Percentiles rank a stretch among this genome's conserved stretches.
These are phyloP conservation scores for Alopecurus myosuroides DNA, from an alignment of 176 grass and related monocot genomes.

Conservation along the genomic window DNA sequence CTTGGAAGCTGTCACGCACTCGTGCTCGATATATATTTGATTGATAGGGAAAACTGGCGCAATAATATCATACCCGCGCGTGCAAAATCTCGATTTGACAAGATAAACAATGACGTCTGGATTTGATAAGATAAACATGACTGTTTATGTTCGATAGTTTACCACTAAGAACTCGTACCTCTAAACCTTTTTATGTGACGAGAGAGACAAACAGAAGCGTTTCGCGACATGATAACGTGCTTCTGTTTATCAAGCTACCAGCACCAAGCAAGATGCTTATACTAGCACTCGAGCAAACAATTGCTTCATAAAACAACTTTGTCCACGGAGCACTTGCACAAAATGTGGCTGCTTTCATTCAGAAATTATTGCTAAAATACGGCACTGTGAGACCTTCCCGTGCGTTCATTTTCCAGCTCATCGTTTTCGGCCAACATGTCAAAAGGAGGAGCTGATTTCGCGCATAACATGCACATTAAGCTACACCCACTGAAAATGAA, in stretches of 20 bases:
- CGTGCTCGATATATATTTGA: neutral
- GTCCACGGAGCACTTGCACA: neutral
- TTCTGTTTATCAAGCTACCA: neutral
- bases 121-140: no score
- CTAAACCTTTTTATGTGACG: no score
- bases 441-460: slow-evolving; percentile 18
- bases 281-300: neutral
- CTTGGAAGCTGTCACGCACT: neutral
- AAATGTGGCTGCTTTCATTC: neutral
- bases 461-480: neutral
- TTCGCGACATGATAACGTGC: no score
- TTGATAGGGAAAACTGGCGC: neutral
- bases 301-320: neutral
- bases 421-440: neutral
- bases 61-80: neutral
- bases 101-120: neutral
- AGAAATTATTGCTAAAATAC: neutral
- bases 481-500: neutral
- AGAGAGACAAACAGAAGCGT: no score
- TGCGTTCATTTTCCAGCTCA: neutral
- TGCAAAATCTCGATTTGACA: neutral
- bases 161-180: no score
- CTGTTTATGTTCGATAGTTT: no score
- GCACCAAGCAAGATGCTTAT: neutral
- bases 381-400: neutral